Evolutionary conservation across 108 stramenopile species (phyloP).

Genomic region (Skeletonema marinoi): DNA sequence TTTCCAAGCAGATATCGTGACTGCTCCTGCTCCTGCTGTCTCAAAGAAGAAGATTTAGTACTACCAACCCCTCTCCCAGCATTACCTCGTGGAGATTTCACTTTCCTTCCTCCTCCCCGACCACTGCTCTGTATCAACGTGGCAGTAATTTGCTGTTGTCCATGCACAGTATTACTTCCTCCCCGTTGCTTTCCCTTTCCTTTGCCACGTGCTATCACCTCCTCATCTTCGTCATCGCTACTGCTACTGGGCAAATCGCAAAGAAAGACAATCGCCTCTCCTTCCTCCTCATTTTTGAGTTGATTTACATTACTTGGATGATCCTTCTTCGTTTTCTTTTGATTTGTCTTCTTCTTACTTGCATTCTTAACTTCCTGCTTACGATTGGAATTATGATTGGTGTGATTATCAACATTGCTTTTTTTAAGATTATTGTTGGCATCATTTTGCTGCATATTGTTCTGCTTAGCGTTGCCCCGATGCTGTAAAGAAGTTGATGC

Average conservation of each 20-base stretch:
- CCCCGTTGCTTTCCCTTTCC: not conserved
- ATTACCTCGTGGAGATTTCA: not conserved
- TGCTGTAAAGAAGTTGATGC: not conserved
- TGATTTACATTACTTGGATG: not conserved
- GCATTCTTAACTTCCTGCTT: not conserved
- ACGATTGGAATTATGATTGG: not conserved
- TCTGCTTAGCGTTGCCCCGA: not conserved
- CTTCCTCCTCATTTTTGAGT: not conserved
- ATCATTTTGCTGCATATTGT: not conserved
- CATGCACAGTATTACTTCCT: not conserved
- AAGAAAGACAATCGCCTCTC: not conserved
- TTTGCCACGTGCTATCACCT: too few relatives aligned
- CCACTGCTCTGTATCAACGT: not conserved
- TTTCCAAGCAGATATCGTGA: too few relatives aligned
- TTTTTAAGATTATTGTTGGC: not conserved
- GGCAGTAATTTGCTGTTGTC: not conserved
- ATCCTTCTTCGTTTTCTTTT: not conserved
- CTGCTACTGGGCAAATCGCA: not conserved
- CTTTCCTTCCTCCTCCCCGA: not conserved
- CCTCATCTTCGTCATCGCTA: too few relatives aligned
- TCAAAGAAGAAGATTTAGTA: too few relatives aligned
- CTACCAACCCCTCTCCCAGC: too few relatives aligned
- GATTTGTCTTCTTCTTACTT: not conserved
- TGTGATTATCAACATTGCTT: not conserved
- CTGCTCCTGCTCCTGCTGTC: not conserved